Evolutionary conservation across 2,329 filamentous ascomycete species (phyloP), one percentile per base, ranked within the genome.

Genomic region (Neurospora sp.): DNA sequence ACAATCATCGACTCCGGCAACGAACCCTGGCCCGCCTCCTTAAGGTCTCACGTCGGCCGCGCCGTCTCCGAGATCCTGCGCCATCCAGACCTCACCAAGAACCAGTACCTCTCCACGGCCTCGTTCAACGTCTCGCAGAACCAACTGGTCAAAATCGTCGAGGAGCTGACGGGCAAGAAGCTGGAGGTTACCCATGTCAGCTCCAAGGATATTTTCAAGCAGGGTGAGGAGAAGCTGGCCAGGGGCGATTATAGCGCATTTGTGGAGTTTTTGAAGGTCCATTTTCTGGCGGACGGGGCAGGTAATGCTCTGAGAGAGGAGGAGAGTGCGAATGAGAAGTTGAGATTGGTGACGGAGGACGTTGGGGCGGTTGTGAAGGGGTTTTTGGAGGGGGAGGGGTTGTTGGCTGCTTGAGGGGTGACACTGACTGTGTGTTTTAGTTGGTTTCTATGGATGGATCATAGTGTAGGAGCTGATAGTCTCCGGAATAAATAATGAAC

Each of bases 71-170:
- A 82, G 6, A 79, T 87, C 33, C 77, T 90, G 17, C 80, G 79
- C 74, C 82, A 78, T 46, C 81, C 83, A 0, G 80, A 82, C 1
- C 78, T 82, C 70, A 89, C 87, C 0, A 83, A 81, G 41, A 90
- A 91, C 76, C 81, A 85, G 71, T 86, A 88, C 76, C 77, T 91
- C 38, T 83, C 82, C 67, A 79, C 90, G 17, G 73, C 86, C 2
- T 88, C 85, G 0, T 87, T 89, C 73, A 83, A 83, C 38, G 83
- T 84, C 0, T 84, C 84, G 1, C 88, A 90, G 77, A 85, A 86
- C 19, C 82, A 90, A 72, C 77, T 91, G 1, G 75, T 90, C 1
- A 77, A 79, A 12, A 76, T 82, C 0, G 78, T 86, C 2, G 86
- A 91, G 77, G 82, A 84, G 70, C 78, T 82, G 11, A 86, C 84